These are phyloP conservation scores for Sisymbrium altissimum DNA, from an alignment of 345 rosid genomes.

Conservation along the genomic window DNA sequence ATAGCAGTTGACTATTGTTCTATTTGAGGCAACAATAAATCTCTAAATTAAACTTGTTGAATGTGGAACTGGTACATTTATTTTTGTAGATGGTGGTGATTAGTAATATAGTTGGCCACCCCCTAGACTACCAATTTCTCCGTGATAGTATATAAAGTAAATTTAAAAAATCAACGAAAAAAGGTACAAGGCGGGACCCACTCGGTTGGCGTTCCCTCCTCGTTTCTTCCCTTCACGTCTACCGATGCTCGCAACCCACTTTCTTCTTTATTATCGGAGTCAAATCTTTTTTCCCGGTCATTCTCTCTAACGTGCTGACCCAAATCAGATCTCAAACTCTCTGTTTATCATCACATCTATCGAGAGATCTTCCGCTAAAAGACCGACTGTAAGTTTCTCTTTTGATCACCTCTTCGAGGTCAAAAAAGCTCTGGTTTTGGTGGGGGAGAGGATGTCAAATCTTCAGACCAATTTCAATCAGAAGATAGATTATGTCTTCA, in stretches of 20 bases:
- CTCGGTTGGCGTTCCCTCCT: background rate
- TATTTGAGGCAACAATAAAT: background rate
- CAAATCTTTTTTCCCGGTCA: background rate
- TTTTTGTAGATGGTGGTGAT: background rate
- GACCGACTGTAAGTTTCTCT: background rate
- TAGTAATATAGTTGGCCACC: background rate
- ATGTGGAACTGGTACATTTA: background rate
- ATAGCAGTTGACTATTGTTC: background rate
- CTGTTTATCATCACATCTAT: background rate
- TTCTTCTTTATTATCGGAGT: background rate
- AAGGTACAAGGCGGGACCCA: slow-evolving; percentile 16
- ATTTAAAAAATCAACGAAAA: background rate
- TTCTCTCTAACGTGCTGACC: slow-evolving; percentile 13
- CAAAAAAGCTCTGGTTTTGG: too few species aligned
- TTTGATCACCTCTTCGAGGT: background rate
- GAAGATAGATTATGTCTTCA: slow-evolving; percentile 66
- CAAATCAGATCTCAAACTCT: background rate
- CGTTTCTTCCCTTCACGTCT: slow-evolving; percentile 21
- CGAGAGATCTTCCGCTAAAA: background rate
- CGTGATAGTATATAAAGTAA: background rate
- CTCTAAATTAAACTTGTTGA: background rate
- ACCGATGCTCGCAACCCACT: slow-evolving; percentile 6
- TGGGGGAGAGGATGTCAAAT: slow-evolving; percentile 40
- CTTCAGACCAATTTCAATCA: slow-evolving; percentile 44
- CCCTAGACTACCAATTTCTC: background rate